Conservation (phyloP, 257 asterid genomes). For the Solanum gracilifrons region DNA sequence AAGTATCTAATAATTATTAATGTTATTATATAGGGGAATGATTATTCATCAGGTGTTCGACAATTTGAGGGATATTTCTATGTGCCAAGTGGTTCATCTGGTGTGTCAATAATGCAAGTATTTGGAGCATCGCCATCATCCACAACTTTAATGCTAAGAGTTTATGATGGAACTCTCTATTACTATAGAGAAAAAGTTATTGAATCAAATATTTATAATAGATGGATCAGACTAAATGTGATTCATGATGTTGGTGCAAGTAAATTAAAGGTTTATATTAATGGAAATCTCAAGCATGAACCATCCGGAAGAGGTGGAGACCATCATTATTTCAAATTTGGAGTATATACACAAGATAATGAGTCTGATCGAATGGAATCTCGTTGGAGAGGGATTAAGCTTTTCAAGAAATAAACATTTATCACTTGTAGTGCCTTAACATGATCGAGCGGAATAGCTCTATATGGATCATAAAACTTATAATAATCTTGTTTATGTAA, state of each 20-base stretch:
- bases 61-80: constrained; percentile 24
- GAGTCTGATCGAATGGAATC: constrained; percentile 26
- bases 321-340: constrained; percentile 21
- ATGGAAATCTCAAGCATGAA: constrained; percentile 8
- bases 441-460: too few species aligned
- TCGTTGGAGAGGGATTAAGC: constrained; percentile 20
- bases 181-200: constrained; percentile 5
- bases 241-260: constrained; percentile 19
- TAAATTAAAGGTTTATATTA: constrained; percentile 4
- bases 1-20: neutral
- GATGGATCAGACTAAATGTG: constrained; percentile 26
- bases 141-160: constrained; percentile 25
- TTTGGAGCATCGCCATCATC: constrained; percentile 18
- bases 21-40: constrained; percentile 15
- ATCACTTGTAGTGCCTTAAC: too few species aligned
- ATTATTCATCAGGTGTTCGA: constrained; percentile 24
- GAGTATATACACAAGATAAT: constrained; percentile 23
- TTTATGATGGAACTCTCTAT: constrained; percentile 11
- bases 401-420: constrained; percentile 8
- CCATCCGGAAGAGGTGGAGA: constrained; percentile 14
- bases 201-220: constrained; percentile 5
- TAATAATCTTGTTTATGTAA: too few species aligned
- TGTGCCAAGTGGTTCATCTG: constrained; percentile 20
- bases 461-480: too few species aligned
- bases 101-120: constrained; percentile 29